Evolutionary conservation across 2,329 filamentous ascomycete species (phyloP).

Genomic region (Cordyceps militaris): DNA sequence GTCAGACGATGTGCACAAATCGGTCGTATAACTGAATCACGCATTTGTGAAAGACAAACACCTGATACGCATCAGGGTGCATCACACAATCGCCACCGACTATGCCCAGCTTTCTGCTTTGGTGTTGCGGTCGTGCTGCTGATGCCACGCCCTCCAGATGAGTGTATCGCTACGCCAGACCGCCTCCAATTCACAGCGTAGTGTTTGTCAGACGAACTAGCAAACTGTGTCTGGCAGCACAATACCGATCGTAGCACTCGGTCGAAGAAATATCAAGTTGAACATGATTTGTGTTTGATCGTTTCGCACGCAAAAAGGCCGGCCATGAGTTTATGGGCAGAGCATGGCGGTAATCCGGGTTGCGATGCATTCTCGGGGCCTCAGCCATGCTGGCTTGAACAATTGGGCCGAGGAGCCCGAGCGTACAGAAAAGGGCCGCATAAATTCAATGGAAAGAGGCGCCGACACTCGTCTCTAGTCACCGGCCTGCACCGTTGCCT

Average conservation of each 20-base stretch:
- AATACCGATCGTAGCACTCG: neutral
- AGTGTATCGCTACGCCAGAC: neutral
- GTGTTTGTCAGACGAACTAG: neutral
- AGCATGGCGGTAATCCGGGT: neutral
- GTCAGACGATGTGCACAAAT: slow-evolving; percentile 5
- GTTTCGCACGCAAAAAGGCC: neutral
- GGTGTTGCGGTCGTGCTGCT: neutral
- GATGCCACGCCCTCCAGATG: neutral
- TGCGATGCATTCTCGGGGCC: neutral
- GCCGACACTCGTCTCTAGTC: neutral
- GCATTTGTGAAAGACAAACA: slow-evolving; percentile 6
- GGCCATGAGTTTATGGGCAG: neutral
- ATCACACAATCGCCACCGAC: neutral
- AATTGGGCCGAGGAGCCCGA: neutral
- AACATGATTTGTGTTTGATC: neutral
- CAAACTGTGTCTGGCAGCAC: neutral
- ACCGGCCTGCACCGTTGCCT: neutral
- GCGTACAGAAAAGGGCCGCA: neutral
- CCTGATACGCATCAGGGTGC: neutral
- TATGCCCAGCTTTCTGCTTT: neutral
- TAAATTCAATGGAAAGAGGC: neutral
- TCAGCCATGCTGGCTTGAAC: neutral
- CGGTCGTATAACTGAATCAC: slow-evolving; percentile 11
- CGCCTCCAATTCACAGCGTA: neutral
- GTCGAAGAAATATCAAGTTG: neutral